A percentile compares a stretch with the other conserved stretches of the same genome.
These are phyloP conservation scores for Aspergillus jensenii DNA, from an alignment of 2,329 filamentous ascomycete genomes.

Conservation along the genomic window DNA sequence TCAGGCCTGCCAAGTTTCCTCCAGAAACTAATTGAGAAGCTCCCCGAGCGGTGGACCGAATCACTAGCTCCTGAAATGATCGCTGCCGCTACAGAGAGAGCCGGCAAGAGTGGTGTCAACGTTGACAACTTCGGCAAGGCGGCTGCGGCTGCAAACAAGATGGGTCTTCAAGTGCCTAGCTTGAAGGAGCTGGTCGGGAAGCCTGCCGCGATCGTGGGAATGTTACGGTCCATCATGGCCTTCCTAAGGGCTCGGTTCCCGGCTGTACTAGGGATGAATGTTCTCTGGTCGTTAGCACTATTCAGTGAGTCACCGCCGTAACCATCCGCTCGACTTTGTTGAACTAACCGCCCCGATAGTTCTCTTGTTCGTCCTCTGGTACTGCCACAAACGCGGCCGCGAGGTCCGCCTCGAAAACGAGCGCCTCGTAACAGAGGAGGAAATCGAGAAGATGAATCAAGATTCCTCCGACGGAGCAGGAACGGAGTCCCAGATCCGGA, in stretches of 20 bases:
- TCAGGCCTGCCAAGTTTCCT: conserved; percentile 71
- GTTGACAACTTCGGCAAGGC: conserved; percentile 51
- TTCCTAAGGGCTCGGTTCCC: conserved; percentile 86
- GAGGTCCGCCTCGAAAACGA: conserved; percentile 75
- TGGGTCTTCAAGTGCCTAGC: conserved; percentile 67
- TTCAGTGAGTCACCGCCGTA: conserved; percentile 66
- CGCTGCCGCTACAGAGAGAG: conserved; percentile 72
- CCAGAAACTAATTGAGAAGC: conserved; percentile 79
- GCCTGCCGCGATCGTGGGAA: conserved; percentile 78
- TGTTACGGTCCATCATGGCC: conserved; percentile 87
- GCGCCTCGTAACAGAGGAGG: conserved; percentile 47
- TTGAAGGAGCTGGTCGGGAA: conserved; percentile 80
- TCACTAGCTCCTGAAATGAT: conserved; percentile 78
- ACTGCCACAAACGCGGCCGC: conserved; percentile 91
- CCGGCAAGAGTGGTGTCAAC: conserved; percentile 58
- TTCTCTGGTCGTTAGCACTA: conserved; percentile 83
- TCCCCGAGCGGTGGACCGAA: conserved; percentile 78
- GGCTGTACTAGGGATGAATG: conserved; percentile 85
- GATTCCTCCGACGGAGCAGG: conserved; percentile 33
- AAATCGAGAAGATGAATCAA: conserved; percentile 42
- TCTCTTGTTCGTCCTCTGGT: conserved; percentile 93
- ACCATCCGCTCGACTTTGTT: not conserved
- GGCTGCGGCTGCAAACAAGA: conserved; percentile 62
- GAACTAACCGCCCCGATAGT: conserved; percentile 51
- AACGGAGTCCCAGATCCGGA: conserved; percentile 26